Percentiles rank a stretch among this genome's conserved stretches.
phyloP scores from a whole-genome alignment of 306 rosid genomes.

The Sindora glabra region DNA sequence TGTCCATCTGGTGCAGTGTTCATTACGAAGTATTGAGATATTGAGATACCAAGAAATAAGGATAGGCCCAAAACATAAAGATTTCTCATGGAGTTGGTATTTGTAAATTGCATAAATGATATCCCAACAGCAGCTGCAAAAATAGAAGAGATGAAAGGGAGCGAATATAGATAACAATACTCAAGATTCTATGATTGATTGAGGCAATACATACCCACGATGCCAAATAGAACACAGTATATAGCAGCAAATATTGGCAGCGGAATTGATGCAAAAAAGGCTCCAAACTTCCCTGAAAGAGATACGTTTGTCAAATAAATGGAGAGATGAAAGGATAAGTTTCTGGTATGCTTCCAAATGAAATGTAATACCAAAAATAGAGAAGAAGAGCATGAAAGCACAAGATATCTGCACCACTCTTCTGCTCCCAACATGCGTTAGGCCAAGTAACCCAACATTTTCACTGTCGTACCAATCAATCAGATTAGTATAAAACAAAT shows the following conservation, averaged over 20 bases:
- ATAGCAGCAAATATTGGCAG: conserved; percentile 80
- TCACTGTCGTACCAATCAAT: conserved; percentile 62
- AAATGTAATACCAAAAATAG: conserved; percentile 62
- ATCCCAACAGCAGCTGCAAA: conserved; percentile 73
- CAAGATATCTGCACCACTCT: conserved; percentile 91
- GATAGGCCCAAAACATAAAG: conserved; percentile 71
- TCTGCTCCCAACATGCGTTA: conserved; percentile 90
- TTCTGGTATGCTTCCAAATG: background rate
- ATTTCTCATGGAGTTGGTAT: conserved; percentile 47
- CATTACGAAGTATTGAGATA: conserved; percentile 72
- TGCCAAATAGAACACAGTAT: conserved; percentile 73
- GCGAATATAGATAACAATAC: background rate
- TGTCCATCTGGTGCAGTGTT: conserved; percentile 58
- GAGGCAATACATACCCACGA: conserved; percentile 64
- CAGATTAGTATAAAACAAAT: no score
- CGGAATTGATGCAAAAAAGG: conserved; percentile 92
- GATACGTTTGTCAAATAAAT: background rate
- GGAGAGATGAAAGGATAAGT: background rate
- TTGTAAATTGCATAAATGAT: conserved; percentile 25
- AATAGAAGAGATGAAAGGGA: background rate
- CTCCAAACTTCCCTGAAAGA: conserved; percentile 89
- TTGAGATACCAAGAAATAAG: conserved; percentile 79
- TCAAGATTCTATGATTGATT: background rate
- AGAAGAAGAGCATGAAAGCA: conserved; percentile 85
- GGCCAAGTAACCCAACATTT: conserved; percentile 89